These are phyloP conservation scores for Aureobasidium sp. DNA, from an alignment of 2,329 filamentous ascomycete genomes.

Conservation along the genomic window DNA sequence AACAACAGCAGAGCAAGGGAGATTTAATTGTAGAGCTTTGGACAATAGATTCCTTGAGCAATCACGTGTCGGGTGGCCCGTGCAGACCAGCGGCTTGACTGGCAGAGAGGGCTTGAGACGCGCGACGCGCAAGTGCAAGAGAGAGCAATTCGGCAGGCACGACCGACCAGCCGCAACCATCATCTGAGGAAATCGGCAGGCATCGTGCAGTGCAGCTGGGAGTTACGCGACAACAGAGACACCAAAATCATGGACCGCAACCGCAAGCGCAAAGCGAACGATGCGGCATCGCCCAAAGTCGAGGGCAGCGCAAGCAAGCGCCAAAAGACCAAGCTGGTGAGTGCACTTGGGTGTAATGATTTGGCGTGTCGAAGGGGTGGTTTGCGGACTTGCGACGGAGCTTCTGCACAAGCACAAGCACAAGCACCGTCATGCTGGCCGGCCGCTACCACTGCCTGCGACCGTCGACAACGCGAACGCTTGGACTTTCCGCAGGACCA, in stretches of 20 bases:
- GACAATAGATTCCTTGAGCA: neutral
- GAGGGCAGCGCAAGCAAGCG: constrained; percentile 17
- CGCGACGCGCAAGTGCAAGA: constrained; percentile 7
- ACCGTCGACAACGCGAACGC: constrained; percentile 7
- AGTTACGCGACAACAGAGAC: neutral
- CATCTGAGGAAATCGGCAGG: neutral
- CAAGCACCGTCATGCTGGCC: neutral
- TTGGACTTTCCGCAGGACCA: neutral
- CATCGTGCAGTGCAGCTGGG: neutral
- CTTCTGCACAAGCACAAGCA: neutral
- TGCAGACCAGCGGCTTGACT: neutral
- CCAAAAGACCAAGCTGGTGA: constrained; percentile 17
- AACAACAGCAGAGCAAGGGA: too few species aligned
- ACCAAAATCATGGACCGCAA: constrained; percentile 17
- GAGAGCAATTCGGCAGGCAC: neutral
- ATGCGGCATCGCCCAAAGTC: constrained; percentile 7
- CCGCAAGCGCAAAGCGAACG: constrained; percentile 18
- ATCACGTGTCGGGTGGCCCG: constrained; percentile 1
- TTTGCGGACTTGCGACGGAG: neutral
- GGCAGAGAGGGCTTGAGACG: neutral
- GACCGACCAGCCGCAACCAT: neutral
- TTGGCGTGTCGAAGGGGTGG: neutral
- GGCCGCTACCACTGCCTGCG: neutral
- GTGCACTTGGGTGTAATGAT: neutral
- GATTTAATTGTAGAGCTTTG: neutral